Evolutionary conservation across 192 early-diverging fungal species (phyloP), one percentile per base, ranked within the genome.

Genomic region (Gigaspora rosea): DNA sequence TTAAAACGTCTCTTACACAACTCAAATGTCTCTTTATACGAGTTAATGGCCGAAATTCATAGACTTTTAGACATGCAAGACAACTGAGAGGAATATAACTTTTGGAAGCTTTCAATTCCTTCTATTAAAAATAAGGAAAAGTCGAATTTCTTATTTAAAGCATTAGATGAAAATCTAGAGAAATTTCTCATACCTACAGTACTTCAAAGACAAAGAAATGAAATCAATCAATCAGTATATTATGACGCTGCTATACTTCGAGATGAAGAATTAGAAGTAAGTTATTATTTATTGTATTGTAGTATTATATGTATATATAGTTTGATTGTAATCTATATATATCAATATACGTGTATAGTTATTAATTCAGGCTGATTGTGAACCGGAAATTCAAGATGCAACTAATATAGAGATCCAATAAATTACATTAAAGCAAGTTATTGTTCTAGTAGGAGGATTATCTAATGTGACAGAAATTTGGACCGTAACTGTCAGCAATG

Each of bases 71-170:
- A 63, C 20, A 20, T 32, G 20, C 33, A 63, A 63, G 27, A 63
- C 20, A 63, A 63, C 3, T n/a, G 16, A 63, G 9, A 63, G 11
- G 9, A 63, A 35, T 63, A 63, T 35, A 63, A 63, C 10, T 63
- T 63, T 63, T 63, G 20, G n/a, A 33, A 63, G 27, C n/a, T 63
- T 12, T 11, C 20, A 63, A 63, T 63, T 63, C 20, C 61, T 63
- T 12, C 10, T 63, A 63, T 63, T 41, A 63, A 35, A 33, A 63
- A 32, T 33, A 16, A 33, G 16, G 22, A 22, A 32, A 63, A 63
- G 20, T 16, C 18, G 8, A 56, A 56, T 56, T 56, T 56, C 8
- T 56, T 56, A 56, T 56, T 56, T 56, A 56, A 56, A 8, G 8
- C 11, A 56, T 16, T 56, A 56, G 52, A 56, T 56, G 18, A n/a